A percentile compares a stretch with the other conserved stretches of the same genome.
These are phyloP conservation scores for Cyclostephanos tholiformis DNA, from an alignment of 108 stramenopile genomes.

Conservation along the genomic window DNA sequence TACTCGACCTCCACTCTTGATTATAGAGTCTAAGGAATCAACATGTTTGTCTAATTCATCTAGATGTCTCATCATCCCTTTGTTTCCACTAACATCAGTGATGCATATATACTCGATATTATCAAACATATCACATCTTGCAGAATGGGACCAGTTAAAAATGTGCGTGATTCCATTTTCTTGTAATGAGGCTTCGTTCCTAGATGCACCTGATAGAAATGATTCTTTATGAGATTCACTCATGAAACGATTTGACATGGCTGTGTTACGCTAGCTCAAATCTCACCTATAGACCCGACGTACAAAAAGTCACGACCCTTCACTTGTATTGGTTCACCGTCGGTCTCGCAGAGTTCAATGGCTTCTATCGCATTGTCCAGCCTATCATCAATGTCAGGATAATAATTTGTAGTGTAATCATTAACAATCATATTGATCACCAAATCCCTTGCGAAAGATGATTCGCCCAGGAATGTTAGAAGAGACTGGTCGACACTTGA, in stretches of 20 bases:
- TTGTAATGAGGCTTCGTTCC: conserved; percentile 20
- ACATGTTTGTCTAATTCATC: conserved; percentile 14
- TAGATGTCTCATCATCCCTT: not conserved
- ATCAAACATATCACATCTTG: conserved; percentile 17
- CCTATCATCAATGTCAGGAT: not conserved
- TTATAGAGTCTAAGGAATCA: conserved; percentile 25
- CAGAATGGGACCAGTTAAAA: conserved; percentile 23
- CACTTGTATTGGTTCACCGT: conserved; percentile 25
- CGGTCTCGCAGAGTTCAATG: conserved; percentile 7
- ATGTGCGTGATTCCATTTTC: conserved; percentile 33
- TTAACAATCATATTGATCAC: not conserved
- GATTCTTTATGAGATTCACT: not conserved
- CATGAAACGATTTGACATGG: not conserved
- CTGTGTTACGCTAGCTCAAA: not conserved
- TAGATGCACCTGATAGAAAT: conserved; percentile 19
- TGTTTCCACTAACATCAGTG: not conserved
- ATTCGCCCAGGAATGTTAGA: not conserved
- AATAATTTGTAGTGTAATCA: not conserved
- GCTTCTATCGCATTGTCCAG: conserved; percentile 24
- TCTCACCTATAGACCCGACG: conserved; percentile 34
- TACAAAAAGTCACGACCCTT: conserved; percentile 23
- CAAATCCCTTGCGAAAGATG: not conserved
- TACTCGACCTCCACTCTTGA: conserved; percentile 15
- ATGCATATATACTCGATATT: conserved; percentile 30
- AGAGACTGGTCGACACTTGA: conserved; percentile 2